Evolutionary conservation across 352 stramenopile species (phyloP).

Genomic region (Pythium volutum): DNA sequence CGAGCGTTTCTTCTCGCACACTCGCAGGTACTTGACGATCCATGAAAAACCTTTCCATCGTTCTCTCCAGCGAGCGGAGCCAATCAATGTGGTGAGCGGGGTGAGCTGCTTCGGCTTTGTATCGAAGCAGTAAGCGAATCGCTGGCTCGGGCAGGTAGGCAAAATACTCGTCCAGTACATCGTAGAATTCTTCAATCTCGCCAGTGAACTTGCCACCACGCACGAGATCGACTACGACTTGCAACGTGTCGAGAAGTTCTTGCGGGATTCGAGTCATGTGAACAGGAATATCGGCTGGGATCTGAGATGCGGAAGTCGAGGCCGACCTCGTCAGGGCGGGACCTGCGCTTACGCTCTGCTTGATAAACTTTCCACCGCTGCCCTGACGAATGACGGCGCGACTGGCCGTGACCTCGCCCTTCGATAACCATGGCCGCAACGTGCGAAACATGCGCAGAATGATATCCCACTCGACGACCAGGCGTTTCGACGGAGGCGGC

Average conservation of each 20-base stretch:
- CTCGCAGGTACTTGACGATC: slow-evolving; percentile 35
- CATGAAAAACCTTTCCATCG: slow-evolving; percentile 69
- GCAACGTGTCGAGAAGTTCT: slow-evolving; percentile 76
- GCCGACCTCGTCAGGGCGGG: not conserved
- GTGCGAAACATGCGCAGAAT: slow-evolving; percentile 73
- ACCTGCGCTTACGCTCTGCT: not conserved
- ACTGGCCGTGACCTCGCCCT: not conserved
- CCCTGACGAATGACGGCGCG: slow-evolving; percentile 1
- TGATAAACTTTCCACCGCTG: not conserved
- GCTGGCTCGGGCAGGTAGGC: slow-evolving; percentile 54
- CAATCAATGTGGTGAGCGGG: slow-evolving; percentile 68
- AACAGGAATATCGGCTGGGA: slow-evolving; percentile 16
- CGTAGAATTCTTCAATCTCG: slow-evolving; percentile 71
- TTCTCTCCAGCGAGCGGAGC: slow-evolving; percentile 49
- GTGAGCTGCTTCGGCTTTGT: slow-evolving; percentile 60
- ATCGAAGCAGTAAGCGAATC: slow-evolving; percentile 54
- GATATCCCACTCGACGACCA: slow-evolving; percentile 79
- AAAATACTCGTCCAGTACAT: slow-evolving; percentile 72
- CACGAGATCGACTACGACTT: slow-evolving; percentile 73
- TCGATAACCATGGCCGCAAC: slow-evolving; percentile 68
- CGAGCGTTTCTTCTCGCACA: slow-evolving; percentile 68
- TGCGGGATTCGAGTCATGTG: slow-evolving; percentile 72
- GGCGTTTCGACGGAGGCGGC: not conserved
- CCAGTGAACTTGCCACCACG: slow-evolving; percentile 53
- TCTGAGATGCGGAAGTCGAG: slow-evolving; percentile 1